Evolutionary conservation across 1,284 basidiomycete species (phyloP).

Genomic region (Puccinia triticina): DNA sequence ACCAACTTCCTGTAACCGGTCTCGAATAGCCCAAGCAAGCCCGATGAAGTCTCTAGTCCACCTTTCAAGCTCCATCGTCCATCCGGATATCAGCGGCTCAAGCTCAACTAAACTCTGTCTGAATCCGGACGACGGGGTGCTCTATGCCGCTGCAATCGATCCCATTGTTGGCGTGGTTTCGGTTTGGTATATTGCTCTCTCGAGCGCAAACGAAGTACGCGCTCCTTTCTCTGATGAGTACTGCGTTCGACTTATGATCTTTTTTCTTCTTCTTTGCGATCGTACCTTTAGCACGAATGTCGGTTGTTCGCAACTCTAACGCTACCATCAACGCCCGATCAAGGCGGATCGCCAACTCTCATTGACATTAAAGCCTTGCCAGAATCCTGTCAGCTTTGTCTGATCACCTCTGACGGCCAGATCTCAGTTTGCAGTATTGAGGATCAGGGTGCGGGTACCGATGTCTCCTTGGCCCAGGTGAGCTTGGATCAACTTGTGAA

Average conservation of each 20-base stretch:
- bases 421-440: conserved; percentile 40
- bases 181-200: conserved; percentile 18
- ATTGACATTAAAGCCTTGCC: conserved; percentile 31
- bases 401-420: conserved; percentile 44
- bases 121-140: conserved; percentile 19
- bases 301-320: neutral
- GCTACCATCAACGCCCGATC: neutral
- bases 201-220: neutral
- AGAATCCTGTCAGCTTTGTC: conserved; percentile 46
- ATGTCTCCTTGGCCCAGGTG: neutral
- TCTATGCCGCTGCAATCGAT: conserved; percentile 27
- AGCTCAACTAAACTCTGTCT: conserved; percentile 12
- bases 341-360: conserved; percentile 2
- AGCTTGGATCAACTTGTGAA: neutral
- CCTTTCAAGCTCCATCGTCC: conserved; percentile 2
- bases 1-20: too few relatives aligned
- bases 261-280: too few relatives aligned
- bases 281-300: neutral
- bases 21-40: neutral
- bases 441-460: neutral
- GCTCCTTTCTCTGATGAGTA: too few relatives aligned
- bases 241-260: neutral
- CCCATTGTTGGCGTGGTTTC: neutral
- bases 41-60: conserved; percentile 29
- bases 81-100: neutral